These are phyloP conservation scores for Cladosporium sp. DNA, from an alignment of 2,329 filamentous ascomycete species.

Conservation along the genomic window DNA sequence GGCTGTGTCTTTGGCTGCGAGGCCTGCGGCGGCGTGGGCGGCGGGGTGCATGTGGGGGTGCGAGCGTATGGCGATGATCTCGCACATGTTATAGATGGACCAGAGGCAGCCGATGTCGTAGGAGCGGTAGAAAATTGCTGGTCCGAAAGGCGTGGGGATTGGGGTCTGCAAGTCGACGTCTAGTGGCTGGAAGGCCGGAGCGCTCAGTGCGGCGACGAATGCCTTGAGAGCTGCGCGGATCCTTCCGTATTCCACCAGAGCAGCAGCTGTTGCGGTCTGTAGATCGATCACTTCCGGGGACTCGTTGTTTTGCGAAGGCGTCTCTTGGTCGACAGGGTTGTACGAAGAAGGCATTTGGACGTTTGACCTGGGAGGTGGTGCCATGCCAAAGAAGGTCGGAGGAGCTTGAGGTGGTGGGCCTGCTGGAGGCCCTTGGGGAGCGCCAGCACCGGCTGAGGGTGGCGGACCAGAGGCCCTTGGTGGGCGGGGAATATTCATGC, in stretches of 20 bases:
- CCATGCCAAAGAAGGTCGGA: constrained; percentile 56
- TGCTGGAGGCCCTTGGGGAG: neutral
- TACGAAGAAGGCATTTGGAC: constrained; percentile 48
- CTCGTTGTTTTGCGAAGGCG: constrained; percentile 23
- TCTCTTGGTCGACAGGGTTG: constrained; percentile 21
- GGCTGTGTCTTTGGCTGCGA: constrained; percentile 72
- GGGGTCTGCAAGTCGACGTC: constrained; percentile 65
- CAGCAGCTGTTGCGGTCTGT: constrained; percentile 65
- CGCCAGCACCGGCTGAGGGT: neutral
- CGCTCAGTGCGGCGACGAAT: constrained; percentile 63
- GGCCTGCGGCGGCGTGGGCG: constrained; percentile 80
- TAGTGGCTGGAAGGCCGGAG: constrained; percentile 74
- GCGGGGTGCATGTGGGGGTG: constrained; percentile 91
- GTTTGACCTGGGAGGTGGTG: constrained; percentile 41
- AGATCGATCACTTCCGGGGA: constrained; percentile 49
- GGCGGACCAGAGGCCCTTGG: constrained; percentile 27
- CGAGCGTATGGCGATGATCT: constrained; percentile 77
- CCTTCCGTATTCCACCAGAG: constrained; percentile 74
- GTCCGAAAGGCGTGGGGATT: constrained; percentile 74
- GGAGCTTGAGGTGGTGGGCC: constrained; percentile 31
- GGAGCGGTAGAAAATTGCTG: constrained; percentile 76
- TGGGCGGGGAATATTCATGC: constrained; percentile 45
- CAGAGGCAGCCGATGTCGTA: constrained; percentile 86
- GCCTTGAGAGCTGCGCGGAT: constrained; percentile 71
- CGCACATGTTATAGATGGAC: constrained; percentile 81